Evolutionary conservation across 768 basidiomycete genomes (phyloP).

Genomic region (Boletus subcaerulescens): DNA sequence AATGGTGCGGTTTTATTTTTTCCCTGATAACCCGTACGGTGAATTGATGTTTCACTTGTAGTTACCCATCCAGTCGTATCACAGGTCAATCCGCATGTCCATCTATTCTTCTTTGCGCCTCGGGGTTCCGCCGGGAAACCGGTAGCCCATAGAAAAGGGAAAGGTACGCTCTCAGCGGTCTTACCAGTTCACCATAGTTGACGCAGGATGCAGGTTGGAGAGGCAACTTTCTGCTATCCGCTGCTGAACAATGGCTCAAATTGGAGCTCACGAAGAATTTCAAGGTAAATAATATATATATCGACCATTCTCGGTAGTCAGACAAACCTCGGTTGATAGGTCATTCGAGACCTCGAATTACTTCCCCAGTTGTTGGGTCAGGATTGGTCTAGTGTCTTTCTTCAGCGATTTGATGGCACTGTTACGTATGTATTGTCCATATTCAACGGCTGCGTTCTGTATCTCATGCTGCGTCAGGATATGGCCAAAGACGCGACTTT

Average conservation of each 20-base stretch:
- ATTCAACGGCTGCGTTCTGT: slow-evolving; percentile 13
- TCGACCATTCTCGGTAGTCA: neutral
- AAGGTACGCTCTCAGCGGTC: slow-evolving; percentile 45
- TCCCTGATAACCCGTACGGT: neutral
- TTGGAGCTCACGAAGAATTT: slow-evolving; percentile 96
- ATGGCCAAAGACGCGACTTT: slow-evolving; percentile 79
- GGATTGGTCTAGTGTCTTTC: slow-evolving; percentile 96
- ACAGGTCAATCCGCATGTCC: slow-evolving; percentile 90
- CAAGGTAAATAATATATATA: slow-evolving; percentile 45
- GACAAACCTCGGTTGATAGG: slow-evolving; percentile 31
- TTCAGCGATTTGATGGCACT: slow-evolving; percentile 88
- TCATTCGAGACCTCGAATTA: slow-evolving; percentile 95
- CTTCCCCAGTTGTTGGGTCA: slow-evolving; percentile 90
- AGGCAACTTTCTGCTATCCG: slow-evolving; percentile 90
- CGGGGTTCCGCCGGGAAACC: slow-evolving; percentile 88
- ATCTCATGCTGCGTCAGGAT: slow-evolving; percentile 48
- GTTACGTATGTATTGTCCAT: slow-evolving; percentile 64
- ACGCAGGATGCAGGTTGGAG: slow-evolving; percentile 68
- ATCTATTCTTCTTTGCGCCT: slow-evolving; percentile 93
- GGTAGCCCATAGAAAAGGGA: slow-evolving; percentile 90
- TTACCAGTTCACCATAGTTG: neutral
- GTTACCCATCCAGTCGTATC: slow-evolving; percentile 93
- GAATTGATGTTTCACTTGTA: slow-evolving; percentile 24
- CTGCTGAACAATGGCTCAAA: slow-evolving; percentile 93
- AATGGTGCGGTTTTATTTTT: slow-evolving; percentile 49